Evolutionary conservation across 2,329 filamentous ascomycete species (phyloP).

Genomic region (Apiospora koreana): DNA sequence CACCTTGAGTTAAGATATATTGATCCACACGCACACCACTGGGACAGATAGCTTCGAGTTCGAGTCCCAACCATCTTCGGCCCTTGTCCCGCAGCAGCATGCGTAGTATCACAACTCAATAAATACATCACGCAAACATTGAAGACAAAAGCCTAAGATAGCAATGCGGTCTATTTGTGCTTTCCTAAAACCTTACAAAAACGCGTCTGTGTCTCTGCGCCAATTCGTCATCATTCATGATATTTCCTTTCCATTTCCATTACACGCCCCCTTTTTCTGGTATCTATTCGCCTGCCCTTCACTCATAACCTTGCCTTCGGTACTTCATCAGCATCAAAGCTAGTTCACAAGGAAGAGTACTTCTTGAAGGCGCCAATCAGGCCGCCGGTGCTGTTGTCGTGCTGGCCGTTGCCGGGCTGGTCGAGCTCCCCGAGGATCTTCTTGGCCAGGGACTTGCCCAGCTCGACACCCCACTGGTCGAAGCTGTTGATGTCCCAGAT

Average conservation of each 20-base stretch:
- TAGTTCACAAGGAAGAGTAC: conserved; percentile 51
- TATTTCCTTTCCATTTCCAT: background rate
- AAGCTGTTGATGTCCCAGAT: conserved; percentile 99
- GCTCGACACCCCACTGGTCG: conserved; percentile 99
- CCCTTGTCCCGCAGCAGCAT: no score
- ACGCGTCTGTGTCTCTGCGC: background rate
- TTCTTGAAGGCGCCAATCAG: conserved; percentile 93
- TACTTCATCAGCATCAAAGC: background rate
- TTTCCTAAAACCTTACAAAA: background rate
- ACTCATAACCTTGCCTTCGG: conserved; percentile 4
- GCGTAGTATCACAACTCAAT: no score
- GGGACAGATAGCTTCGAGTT: no score
- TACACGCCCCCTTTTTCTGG: background rate
- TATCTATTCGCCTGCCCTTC: background rate
- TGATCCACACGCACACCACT: no score
- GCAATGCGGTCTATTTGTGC: background rate
- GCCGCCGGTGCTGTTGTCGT: conserved; percentile 86
- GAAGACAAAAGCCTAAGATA: background rate
- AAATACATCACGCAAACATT: background rate
- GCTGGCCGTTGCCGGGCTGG: conserved; percentile 68
- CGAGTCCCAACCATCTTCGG: no score
- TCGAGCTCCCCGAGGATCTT: conserved; percentile 87
- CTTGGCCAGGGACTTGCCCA: conserved; percentile 95
- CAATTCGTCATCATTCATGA: conserved; percentile 1
- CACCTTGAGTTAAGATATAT: no score